Conservation (phyloP, 1,284 basidiomycete species). For the Boletus sp. region DNA sequence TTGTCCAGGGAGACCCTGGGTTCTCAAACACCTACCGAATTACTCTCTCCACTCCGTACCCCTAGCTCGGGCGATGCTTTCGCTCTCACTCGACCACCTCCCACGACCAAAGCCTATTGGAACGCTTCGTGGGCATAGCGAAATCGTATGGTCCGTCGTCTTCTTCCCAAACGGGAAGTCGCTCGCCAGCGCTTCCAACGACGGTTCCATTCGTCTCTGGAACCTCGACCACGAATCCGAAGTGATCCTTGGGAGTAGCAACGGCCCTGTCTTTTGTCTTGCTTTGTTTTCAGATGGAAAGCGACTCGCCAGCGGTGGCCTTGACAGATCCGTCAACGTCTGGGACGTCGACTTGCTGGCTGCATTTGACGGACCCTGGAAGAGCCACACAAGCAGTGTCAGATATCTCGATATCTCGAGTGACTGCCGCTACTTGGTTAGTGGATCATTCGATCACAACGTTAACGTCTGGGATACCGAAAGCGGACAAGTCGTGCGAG, state of each 20-base stretch:
- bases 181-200: constrained; percentile 31
- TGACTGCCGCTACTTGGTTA: constrained; percentile 30
- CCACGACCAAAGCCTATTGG: constrained; percentile 24
- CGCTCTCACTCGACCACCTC: constrained; percentile 33
- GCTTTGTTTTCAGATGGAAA: constrained; percentile 31
- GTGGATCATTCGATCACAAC: constrained; percentile 35
- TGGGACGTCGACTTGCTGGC: constrained; percentile 27
- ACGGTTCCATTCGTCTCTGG: constrained; percentile 32
- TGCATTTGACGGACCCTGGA: constrained; percentile 23
- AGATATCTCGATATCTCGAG: constrained; percentile 31
- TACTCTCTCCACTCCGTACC: constrained; percentile 21
- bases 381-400: constrained; percentile 26
- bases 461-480: constrained; percentile 31
- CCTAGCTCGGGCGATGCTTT: constrained; percentile 31
- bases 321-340: constrained; percentile 31
- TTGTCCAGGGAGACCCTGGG: constrained; percentile 29
- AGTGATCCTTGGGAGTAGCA: constrained; percentile 25
- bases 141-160: constrained; percentile 31
- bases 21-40: constrained; percentile 27
- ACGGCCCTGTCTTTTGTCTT: constrained; percentile 27
- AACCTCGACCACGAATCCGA: constrained; percentile 28
- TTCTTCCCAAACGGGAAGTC: constrained; percentile 28
- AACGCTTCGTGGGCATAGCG: constrained; percentile 26
- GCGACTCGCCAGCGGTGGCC: constrained; percentile 30
- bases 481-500: constrained; percentile 25